Evolutionary conservation across 1,139 yeast genomes (phyloP), one percentile per base, ranked within the genome.

Genomic region (Taiozyma onychis): DNA sequence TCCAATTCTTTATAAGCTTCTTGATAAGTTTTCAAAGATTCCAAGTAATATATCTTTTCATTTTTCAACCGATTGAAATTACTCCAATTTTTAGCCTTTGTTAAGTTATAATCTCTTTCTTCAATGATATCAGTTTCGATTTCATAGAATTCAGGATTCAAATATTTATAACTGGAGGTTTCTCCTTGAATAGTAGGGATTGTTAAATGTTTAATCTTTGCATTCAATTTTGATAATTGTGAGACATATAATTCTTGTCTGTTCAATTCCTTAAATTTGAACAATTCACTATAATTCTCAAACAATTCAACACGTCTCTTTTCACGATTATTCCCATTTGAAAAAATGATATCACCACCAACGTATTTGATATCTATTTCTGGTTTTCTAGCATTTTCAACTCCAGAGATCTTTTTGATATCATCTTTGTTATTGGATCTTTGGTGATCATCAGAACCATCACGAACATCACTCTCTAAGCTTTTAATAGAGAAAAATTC

Each of bases 101-200:
- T 46, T 6, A 69, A 44, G 44, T 67, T 70, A 45, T 53, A 64
- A 47, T 68, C 73, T 44, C 68, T 54, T 32, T 48, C 49, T 48
- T 69, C 73, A 4, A 53, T 47, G 41, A 67, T 43, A 54, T 70
- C 72, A 34, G 56, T 55, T 21, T 55, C 59, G 1, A 39, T 16
- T 22, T 61, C 61, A 34, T 34, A 44, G 13, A 55, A 28, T 24
- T 53, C 57, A 4, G 11, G 21, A 22, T 52, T 54, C 16, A 47
- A 22, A 7, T 49, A 50, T 5, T 42, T 43, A 8, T 43, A 34
- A 21, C 41, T 28, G 2, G 46, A 22, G 4, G 34, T 43, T 13
- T 51, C 7, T 24, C 8, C 58, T 43, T 54, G 47, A 22, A 41
- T 30, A 22, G 51, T 46, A 3, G 55, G 52, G 8, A 21, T 26